A percentile compares a stretch with the other conserved stretches of the same genome.
Evolutionary conservation across 768 basidiomycete species (phyloP).

Genomic region (Megacollybia marginata): DNA sequence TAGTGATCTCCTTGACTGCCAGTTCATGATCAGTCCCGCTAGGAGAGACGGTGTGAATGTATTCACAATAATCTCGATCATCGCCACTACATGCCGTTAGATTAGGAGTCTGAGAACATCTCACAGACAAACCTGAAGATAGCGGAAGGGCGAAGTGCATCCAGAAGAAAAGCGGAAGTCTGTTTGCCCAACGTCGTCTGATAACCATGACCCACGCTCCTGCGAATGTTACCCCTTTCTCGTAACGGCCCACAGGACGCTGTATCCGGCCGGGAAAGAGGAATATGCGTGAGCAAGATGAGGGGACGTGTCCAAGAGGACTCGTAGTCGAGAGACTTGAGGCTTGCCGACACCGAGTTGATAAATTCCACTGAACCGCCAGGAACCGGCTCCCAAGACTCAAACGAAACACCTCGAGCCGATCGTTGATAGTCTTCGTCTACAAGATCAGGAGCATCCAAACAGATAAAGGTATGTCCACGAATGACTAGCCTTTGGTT

Average conservation of each 20-base stretch:
- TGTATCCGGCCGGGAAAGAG: conserved; percentile 67
- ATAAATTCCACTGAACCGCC: conserved; percentile 59
- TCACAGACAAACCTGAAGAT: conserved; percentile 58
- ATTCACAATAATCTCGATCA: conserved; percentile 88
- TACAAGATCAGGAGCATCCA: conserved; percentile 74
- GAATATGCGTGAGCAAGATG: conserved; percentile 82
- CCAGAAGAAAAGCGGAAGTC: conserved; percentile 66
- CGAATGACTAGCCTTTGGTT: conserved; percentile 56
- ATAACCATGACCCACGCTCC: conserved; percentile 75
- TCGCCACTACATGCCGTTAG: conserved; percentile 55
- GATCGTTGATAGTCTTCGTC: conserved; percentile 75
- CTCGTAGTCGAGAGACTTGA: background rate
- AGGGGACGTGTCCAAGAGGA: conserved; percentile 27
- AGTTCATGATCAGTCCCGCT: conserved; percentile 12
- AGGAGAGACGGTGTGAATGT: conserved; percentile 40
- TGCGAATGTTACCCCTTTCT: conserved; percentile 63
- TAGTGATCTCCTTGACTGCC: conserved; percentile 66
- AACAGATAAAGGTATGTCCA: conserved; percentile 64
- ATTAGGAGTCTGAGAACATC: conserved; percentile 1
- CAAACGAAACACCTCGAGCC: conserved; percentile 39
- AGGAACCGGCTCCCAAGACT: conserved; percentile 45
- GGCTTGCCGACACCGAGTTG: conserved; percentile 36
- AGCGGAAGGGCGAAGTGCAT: conserved; percentile 52
- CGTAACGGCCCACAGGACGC: conserved; percentile 72
- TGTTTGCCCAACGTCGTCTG: conserved; percentile 78